phyloP scores from a whole-genome alignment of 2,329 filamentous ascomycete species.

The Shiraia bambusicola region DNA sequence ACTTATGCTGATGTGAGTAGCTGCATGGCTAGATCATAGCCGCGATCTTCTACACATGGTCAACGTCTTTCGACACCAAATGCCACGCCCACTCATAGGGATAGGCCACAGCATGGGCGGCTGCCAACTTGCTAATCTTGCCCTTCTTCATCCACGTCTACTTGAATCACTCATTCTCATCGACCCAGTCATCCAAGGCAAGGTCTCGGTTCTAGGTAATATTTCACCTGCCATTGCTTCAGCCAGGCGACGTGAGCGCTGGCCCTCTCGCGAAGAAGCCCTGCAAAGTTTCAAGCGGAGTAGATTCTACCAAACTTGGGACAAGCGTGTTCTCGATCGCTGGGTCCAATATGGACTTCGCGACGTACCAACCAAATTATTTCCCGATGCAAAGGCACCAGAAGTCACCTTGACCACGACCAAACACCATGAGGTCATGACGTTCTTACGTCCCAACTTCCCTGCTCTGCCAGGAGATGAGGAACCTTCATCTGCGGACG shows the following conservation, averaged over 20 bases:
- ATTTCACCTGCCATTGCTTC: conserved; percentile 61
- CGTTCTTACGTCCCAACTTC: conserved; percentile 67
- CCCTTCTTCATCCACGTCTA: conserved; percentile 78
- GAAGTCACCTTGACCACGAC: conserved; percentile 75
- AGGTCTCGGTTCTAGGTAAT: conserved; percentile 47
- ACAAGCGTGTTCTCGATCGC: conserved; percentile 72
- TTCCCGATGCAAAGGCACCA: conserved; percentile 48
- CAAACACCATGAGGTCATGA: conserved; percentile 85
- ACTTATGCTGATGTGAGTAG: conserved; percentile 45
- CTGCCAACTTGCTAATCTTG: conserved; percentile 68
- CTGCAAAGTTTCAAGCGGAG: conserved; percentile 65
- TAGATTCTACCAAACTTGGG: conserved; percentile 81
- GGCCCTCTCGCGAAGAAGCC: conserved; percentile 75
- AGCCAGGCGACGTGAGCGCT: conserved; percentile 72
- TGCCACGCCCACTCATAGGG: conserved; percentile 80
- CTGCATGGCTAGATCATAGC: conserved; percentile 81
- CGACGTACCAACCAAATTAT: conserved; percentile 65
- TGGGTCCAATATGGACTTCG: conserved; percentile 76
- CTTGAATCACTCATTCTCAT: conserved; percentile 73
- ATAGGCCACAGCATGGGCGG: conserved; percentile 90
- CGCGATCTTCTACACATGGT: conserved; percentile 83
- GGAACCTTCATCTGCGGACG: conserved; percentile 45
- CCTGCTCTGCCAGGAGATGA: conserved; percentile 47
- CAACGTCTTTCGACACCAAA: conserved; percentile 76
- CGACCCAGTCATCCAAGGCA: conserved; percentile 74